phyloP scores from a whole-genome alignment of 495 filamentous ascomycete genomes.

The Annulohypoxylon stygium region DNA sequence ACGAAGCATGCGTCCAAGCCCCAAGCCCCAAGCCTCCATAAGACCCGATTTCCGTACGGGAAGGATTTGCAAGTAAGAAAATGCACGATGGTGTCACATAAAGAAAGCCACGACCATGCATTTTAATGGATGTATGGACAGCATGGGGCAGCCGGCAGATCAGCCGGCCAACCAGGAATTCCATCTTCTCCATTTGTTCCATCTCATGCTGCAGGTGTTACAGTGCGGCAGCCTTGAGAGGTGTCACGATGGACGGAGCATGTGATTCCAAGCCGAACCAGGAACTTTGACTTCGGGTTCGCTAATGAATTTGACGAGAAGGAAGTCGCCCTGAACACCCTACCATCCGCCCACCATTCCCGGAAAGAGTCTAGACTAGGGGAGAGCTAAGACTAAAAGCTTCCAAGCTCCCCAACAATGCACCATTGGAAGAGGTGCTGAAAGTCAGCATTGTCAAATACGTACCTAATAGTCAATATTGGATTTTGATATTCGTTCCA shows the following conservation, averaged over 20 bases:
- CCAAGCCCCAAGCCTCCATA: not conserved
- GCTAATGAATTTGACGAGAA: not conserved
- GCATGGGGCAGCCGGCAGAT: slow-evolving; percentile 48
- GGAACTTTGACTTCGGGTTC: slow-evolving; percentile 3
- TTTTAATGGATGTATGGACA: not conserved
- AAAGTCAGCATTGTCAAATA: slow-evolving; percentile 32
- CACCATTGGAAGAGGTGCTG: slow-evolving; percentile 18
- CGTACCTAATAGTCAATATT: not conserved
- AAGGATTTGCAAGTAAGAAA: slow-evolving; percentile 30
- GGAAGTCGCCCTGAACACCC: not conserved
- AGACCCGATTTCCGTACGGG: slow-evolving; percentile 5
- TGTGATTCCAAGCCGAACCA: slow-evolving; percentile 36
- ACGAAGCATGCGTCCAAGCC: not conserved
- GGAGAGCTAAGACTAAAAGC: not conserved
- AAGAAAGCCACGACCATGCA: slow-evolving; percentile 7
- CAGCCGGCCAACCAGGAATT: slow-evolving; percentile 37
- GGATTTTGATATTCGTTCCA: not conserved
- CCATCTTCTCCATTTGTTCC: not conserved
- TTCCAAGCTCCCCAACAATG: slow-evolving; percentile 1
- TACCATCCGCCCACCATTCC: not conserved
- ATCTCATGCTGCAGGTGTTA: slow-evolving; percentile 6
- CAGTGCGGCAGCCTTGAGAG: slow-evolving; percentile 4
- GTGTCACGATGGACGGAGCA: slow-evolving; percentile 45
- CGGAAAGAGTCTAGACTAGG: slow-evolving; percentile 13
- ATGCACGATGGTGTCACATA: slow-evolving; percentile 47